phyloP scores from a whole-genome alignment of 306 rosid genomes.

The Cicer judaicum region DNA sequence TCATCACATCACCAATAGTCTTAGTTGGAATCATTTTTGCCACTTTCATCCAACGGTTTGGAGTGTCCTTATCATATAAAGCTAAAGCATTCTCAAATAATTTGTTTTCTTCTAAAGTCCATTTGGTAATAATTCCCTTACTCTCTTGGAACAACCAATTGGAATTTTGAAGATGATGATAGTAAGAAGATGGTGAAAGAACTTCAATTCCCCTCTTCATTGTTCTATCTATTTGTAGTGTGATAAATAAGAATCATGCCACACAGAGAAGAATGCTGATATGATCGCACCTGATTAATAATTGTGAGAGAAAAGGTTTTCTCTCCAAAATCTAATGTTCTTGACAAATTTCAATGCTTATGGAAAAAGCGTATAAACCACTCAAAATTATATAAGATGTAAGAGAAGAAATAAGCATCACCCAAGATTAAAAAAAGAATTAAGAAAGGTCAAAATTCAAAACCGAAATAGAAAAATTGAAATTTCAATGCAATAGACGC shows the following conservation, averaged over 20 bases:
- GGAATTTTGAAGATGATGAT: conserved; percentile 56
- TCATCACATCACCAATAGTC: conserved; percentile 76
- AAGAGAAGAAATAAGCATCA: conserved; percentile 38
- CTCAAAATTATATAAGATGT: conserved; percentile 52
- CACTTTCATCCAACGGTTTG: conserved; percentile 75
- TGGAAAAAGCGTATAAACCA: conserved; percentile 49
- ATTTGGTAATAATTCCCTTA: conserved; percentile 54
- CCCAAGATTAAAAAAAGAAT: too few species aligned
- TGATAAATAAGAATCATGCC: conserved; percentile 20
- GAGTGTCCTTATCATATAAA: conserved; percentile 66
- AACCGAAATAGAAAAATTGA: too few species aligned
- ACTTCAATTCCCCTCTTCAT: conserved; percentile 65
- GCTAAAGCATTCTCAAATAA: conserved; percentile 84
- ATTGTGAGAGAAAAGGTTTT: neutral
- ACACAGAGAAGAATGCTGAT: neutral
- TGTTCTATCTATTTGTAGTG: conserved; percentile 18
- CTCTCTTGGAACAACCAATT: conserved; percentile 79
- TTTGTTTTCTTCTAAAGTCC: conserved; percentile 84
- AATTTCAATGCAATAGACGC: too few species aligned
- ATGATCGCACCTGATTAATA: too few species aligned
- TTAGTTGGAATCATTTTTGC: conserved; percentile 80
- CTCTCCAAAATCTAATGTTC: conserved; percentile 14
- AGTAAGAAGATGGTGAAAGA: conserved; percentile 66
- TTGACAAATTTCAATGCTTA: conserved; percentile 31
- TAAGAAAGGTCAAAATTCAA: too few species aligned